These are phyloP conservation scores for Protea cynaroides DNA, from an alignment of 164 flowering plant genomes.

Conservation along the genomic window DNA sequence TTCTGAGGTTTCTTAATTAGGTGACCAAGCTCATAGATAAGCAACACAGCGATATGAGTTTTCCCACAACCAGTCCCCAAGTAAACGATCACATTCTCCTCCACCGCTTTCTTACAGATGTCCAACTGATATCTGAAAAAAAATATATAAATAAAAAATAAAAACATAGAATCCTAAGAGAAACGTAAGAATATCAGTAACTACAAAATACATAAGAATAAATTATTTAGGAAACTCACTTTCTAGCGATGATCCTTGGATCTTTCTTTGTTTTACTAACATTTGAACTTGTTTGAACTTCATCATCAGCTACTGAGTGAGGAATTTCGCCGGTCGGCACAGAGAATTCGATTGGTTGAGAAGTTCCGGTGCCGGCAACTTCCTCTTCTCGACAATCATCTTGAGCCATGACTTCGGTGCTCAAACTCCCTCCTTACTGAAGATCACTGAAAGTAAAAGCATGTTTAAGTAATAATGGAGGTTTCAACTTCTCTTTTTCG, in stretches of 20 bases:
- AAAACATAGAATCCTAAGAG: neutral
- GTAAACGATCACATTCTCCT: slow-evolving; percentile 77
- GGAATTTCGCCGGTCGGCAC: neutral
- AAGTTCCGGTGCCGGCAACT: neutral
- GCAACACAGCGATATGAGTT: slow-evolving; percentile 85
- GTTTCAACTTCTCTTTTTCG: neutral
- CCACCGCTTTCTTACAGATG: slow-evolving; percentile 67
- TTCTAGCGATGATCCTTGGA: slow-evolving; percentile 31
- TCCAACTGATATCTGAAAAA: slow-evolving; percentile 70
- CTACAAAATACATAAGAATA: neutral
- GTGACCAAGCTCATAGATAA: slow-evolving; percentile 68
- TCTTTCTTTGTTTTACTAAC: slow-evolving; percentile 16
- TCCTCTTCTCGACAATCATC: neutral
- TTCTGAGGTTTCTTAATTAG: slow-evolving; percentile 64
- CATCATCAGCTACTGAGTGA: neutral
- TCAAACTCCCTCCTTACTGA: too few relatives aligned
- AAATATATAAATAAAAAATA: neutral
- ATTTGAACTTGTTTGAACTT: neutral
- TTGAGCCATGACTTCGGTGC: too few relatives aligned
- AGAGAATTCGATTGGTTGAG: neutral
- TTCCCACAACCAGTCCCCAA: slow-evolving; percentile 94
- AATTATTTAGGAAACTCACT: slow-evolving; percentile 12
- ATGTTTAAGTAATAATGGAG: neutral
- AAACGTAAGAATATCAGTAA: neutral
- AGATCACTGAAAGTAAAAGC: neutral